These are phyloP conservation scores for Apiotrichum veenhuisii DNA, from an alignment of 1,284 basidiomycete species.

Conservation along the genomic window DNA sequence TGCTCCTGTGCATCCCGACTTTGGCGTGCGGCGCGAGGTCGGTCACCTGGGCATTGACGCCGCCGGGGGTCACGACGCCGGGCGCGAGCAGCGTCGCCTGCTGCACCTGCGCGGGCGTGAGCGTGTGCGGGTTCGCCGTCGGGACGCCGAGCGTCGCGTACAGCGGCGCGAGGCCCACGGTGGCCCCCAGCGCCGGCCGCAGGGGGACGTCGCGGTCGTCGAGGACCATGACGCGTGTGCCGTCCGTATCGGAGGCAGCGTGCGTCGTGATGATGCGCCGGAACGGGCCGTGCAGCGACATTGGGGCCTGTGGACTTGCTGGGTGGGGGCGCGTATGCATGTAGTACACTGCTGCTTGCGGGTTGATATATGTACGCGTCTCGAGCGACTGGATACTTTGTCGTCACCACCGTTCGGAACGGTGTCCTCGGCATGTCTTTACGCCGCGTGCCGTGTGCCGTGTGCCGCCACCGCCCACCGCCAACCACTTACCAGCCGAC, in stretches of 20 bases:
- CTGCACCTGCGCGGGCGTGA: slow-evolving; percentile 21
- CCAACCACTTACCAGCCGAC: too few relatives aligned
- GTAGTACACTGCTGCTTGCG: background rate
- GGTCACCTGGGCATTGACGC: slow-evolving; percentile 43
- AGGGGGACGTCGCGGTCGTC: slow-evolving; percentile 26
- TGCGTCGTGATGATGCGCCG: slow-evolving; percentile 43
- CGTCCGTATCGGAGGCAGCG: slow-evolving; percentile 19
- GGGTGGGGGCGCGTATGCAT: background rate
- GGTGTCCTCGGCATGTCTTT: background rate
- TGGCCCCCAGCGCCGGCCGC: slow-evolving; percentile 22
- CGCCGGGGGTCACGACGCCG: slow-evolving; percentile 32
- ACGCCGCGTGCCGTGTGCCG: background rate
- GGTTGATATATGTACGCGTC: background rate
- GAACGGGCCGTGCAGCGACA: slow-evolving; percentile 15
- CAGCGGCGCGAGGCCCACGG: slow-evolving; percentile 31
- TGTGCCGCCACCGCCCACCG: too few relatives aligned
- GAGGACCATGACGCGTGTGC: slow-evolving; percentile 25
- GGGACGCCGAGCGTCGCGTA: slow-evolving; percentile 35
- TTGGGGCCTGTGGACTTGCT: background rate
- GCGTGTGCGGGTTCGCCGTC: slow-evolving; percentile 20
- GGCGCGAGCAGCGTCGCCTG: slow-evolving; percentile 18
- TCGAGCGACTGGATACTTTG: background rate
- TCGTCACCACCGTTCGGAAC: background rate
- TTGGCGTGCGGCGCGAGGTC: slow-evolving; percentile 34
- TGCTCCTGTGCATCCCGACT: slow-evolving; percentile 41